A percentile compares a stretch with the other conserved stretches of the same genome.
These are phyloP conservation scores for Suaeda aralocaspica DNA, from an alignment of 148 eudicot species.

Conservation along the genomic window DNA sequence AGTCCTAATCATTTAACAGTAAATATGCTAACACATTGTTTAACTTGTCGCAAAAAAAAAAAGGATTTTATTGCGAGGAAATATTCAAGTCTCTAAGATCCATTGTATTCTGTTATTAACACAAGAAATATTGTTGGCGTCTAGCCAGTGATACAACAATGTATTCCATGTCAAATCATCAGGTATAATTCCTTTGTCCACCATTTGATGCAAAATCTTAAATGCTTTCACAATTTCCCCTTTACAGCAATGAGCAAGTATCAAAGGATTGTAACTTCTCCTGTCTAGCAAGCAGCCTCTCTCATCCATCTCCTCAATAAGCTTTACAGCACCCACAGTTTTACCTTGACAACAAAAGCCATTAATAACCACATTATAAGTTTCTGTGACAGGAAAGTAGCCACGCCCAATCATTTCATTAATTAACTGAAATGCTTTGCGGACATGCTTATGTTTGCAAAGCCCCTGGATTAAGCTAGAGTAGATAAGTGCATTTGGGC, in stretches of 20 bases:
- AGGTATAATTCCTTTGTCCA: slow-evolving; percentile 50
- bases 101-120: slow-evolving; percentile 21
- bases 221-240: slow-evolving; percentile 50
- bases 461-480: slow-evolving; percentile 48
- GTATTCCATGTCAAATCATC: slow-evolving; percentile 47
- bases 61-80: too few species aligned
- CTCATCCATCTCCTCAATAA: slow-evolving; percentile 53
- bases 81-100: slow-evolving; percentile 24
- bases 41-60: too few species aligned
- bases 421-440: slow-evolving; percentile 65
- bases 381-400: slow-evolving; percentile 52
- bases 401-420: slow-evolving; percentile 56
- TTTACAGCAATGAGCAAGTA: slow-evolving; percentile 41
- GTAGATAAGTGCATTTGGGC: slow-evolving; percentile 69
- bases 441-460: slow-evolving; percentile 34
- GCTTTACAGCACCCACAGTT: slow-evolving; percentile 41
- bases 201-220: slow-evolving; percentile 50
- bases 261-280: slow-evolving; percentile 50
- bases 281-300: slow-evolving; percentile 47
- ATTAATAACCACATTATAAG: slow-evolving; percentile 45
- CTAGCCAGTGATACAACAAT: slow-evolving; percentile 36
- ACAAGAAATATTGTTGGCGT: slow-evolving; percentile 15
- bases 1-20: too few species aligned
- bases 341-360: slow-evolving; percentile 57
- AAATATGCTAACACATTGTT: too few species aligned